Evolutionary conservation across 192 early-diverging fungal genomes (phyloP).

Genomic region (Backusella parvicylindrica): DNA sequence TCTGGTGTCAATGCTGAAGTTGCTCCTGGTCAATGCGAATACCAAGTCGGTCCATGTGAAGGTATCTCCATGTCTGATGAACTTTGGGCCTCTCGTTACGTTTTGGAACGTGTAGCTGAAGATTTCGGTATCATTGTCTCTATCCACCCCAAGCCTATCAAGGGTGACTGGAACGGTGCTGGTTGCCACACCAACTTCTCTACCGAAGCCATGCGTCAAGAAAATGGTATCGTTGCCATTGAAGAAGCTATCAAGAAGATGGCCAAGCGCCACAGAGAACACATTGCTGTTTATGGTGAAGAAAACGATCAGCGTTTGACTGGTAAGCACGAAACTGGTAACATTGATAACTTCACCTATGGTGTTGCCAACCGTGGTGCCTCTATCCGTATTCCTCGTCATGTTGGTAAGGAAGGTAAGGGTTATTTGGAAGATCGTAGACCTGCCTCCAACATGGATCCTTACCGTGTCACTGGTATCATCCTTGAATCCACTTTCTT

Average conservation of each 20-base stretch:
- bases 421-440: conserved; percentile 55
- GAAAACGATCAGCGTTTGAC: conserved; percentile 55
- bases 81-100: conserved; percentile 51
- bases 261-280: conserved; percentile 35
- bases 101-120: conserved; percentile 52
- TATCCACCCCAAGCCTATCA: conserved; percentile 56
- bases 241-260: conserved; percentile 53
- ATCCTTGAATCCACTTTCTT: conserved; percentile 43
- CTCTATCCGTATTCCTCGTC: conserved; percentile 56
- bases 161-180: conserved; percentile 58
- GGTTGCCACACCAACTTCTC: conserved; percentile 58
- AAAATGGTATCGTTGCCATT: conserved; percentile 48
- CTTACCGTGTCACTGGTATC: conserved; percentile 50
- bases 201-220: conserved; percentile 45
- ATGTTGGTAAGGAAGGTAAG: conserved; percentile 49
- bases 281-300: conserved; percentile 56
- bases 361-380: conserved; percentile 58
- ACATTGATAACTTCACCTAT: conserved; percentile 46
- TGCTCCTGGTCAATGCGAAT: conserved; percentile 55
- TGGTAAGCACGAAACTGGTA: conserved; percentile 52
- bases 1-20: conserved; percentile 42
- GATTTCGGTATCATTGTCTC: conserved; percentile 54
- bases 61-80: conserved; percentile 53
- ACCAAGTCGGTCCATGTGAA: conserved; percentile 54
- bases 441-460: conserved; percentile 57